phyloP scores from a whole-genome alignment of 164 flowering plant species.

The Tinospora cordifolia region DNA sequence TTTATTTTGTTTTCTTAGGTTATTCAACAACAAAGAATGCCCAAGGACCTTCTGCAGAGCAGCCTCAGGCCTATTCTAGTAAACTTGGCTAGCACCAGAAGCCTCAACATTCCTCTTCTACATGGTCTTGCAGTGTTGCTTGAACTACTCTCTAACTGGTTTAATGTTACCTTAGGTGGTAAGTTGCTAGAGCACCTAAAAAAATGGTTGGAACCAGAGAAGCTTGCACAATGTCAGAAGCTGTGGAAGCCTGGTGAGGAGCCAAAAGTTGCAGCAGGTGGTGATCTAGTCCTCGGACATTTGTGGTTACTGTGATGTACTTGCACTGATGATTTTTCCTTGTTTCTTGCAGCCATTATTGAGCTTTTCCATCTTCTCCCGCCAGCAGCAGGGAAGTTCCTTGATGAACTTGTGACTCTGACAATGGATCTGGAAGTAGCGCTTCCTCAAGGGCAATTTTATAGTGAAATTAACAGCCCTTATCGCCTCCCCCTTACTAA shows the following conservation, averaged over 20 bases:
- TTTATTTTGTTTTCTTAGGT: conserved; percentile 40
- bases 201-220: conserved; percentile 99
- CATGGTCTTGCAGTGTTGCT: conserved; percentile 96
- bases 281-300: conserved; percentile 4
- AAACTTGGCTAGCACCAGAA: conserved; percentile 91
- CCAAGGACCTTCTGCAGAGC: conserved; percentile 93
- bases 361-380: conserved; percentile 99
- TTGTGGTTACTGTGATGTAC: background rate
- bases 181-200: conserved; percentile 93
- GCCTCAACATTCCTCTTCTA: conserved; percentile 96
- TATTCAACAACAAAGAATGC: conserved; percentile 92
- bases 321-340: conserved; percentile 6
- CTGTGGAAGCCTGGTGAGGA: conserved; percentile 99
- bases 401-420: conserved; percentile 83
- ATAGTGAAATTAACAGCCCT: conserved; percentile 97
- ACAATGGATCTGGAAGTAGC: conserved; percentile 92
- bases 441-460: conserved; percentile 83
- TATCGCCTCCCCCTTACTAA: conserved; percentile 95
- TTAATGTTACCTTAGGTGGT: conserved; percentile 91
- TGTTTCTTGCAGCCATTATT: conserved; percentile 75
- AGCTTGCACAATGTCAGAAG: conserved; percentile 88
- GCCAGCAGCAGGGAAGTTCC: conserved; percentile 80
- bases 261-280: conserved; percentile 99
- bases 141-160: conserved; percentile 93
- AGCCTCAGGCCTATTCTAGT: conserved; percentile 96